Evolutionary conservation across 176 grass and related monocot genomes (phyloP).

Genomic region (Triticum urartu): DNA sequence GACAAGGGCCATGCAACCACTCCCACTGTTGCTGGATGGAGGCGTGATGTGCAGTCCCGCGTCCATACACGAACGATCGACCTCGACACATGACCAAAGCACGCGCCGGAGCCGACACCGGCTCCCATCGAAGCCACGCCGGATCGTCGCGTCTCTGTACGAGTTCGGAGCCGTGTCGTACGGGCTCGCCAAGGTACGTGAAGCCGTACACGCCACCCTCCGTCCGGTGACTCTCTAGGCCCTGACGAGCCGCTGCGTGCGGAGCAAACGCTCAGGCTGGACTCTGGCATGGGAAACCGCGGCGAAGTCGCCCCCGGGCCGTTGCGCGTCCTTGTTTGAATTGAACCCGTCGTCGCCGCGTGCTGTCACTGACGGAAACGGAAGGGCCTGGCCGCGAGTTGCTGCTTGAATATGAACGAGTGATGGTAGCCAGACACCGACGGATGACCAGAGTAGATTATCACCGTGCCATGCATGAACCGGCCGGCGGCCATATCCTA

Average conservation of each 20-base stretch:
- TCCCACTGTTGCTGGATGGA: not conserved
- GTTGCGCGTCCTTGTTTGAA: not conserved
- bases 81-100: not conserved
- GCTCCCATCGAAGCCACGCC: not conserved
- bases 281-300: not conserved
- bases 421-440: not conserved
- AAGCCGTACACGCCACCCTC: not conserved
- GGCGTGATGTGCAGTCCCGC: not conserved
- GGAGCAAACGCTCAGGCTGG: not conserved
- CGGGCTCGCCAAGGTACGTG: not conserved
- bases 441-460: slow-evolving; percentile 31
- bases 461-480: not conserved
- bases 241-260: not conserved
- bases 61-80: not conserved
- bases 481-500: not conserved
- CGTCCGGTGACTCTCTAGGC: no score
- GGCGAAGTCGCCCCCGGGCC: not conserved
- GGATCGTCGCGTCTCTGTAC: slow-evolving; percentile 2
- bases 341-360: slow-evolving; percentile 5
- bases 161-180: not conserved
- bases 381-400: not conserved
- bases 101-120: not conserved
- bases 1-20: not conserved
- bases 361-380: not conserved
- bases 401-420: not conserved